phyloP scores from a whole-genome alignment of 306 rosid species.

The Albizia julibrissin region DNA sequence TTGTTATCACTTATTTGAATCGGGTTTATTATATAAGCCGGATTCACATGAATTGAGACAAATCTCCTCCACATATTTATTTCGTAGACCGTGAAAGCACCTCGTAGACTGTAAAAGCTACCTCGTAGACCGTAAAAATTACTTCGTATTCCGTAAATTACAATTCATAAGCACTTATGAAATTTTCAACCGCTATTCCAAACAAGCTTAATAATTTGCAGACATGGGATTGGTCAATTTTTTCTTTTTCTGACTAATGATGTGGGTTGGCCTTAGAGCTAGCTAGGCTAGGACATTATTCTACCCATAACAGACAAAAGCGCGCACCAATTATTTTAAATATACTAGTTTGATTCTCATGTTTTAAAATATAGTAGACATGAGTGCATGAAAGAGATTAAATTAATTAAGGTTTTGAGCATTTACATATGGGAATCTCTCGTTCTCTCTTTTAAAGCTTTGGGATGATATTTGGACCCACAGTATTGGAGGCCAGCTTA shows the following conservation, averaged over 20 bases:
- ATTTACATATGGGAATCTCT: constrained; percentile 7
- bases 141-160: too few relatives aligned
- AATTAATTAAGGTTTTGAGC: background rate
- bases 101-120: too few relatives aligned
- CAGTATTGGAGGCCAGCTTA: background rate
- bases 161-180: too few relatives aligned
- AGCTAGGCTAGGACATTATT: background rate
- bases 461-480: background rate
- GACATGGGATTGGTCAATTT: constrained; percentile 18
- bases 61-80: too few relatives aligned
- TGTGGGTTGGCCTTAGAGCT: background rate
- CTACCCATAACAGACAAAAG: constrained; percentile 28
- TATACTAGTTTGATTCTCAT: background rate
- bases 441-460: background rate
- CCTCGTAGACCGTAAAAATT: too few relatives aligned
- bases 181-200: too few relatives aligned
- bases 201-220: constrained; percentile 16
- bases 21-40: too few relatives aligned
- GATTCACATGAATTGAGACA: too few relatives aligned
- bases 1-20: too few relatives aligned
- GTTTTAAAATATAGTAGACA: background rate
- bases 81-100: too few relatives aligned
- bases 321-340: background rate
- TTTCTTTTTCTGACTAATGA: background rate
- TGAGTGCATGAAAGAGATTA: constrained; percentile 2